Evolutionary conservation across 805 yeast genomes (phyloP), one percentile per base, ranked within the genome.

Genomic region (Maudiozyma bulderi): DNA sequence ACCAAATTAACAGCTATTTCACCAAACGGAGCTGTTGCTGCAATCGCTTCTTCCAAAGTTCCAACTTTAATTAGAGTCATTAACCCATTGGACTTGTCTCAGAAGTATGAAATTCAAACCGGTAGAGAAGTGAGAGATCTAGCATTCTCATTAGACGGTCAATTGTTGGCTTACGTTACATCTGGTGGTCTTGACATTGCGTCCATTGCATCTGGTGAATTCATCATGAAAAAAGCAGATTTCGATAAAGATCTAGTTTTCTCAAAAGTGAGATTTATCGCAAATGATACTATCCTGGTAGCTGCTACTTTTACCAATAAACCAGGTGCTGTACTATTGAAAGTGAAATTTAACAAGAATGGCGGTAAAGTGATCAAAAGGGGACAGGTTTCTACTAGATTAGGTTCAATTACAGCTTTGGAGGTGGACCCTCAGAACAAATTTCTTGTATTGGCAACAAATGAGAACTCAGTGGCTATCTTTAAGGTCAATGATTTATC

Each of bases 21-120:
- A 0, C 67, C 70, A 20, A 82, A 82, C 58, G 81, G 79, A n/a
- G 60, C 78, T 2, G 69, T 78, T 8, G 86, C 86, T 6, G 86
- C 83, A 2, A 70, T 85, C 50, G 80, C 86, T 50, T 80, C 90
- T 29, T 81, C 91, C 1, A 71, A 74, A 26, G 67, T 73, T 6
- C 91, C 93, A 0, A 78, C 87, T 0, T 66, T 75, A 5, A 70
- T 86, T 15, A 82, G 78, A 60, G 68, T 84, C 20, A 75, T 87
- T 52, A 78, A 82, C 53, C 74, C 77, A 6, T 75, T 72, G 6
- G 69, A 76, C 30, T 67, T 86, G 50, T 78, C 75, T 44, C 75
- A 77, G 50, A 73, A 71, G 41, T 74, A 72, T 56, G 80, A 75
- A 58, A 75, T 77, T 49, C 77, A 72, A 49, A 75, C 88, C 1